phyloP scores from a whole-genome alignment of 768 basidiomycete species.

The Wakefieldia striispora region DNA sequence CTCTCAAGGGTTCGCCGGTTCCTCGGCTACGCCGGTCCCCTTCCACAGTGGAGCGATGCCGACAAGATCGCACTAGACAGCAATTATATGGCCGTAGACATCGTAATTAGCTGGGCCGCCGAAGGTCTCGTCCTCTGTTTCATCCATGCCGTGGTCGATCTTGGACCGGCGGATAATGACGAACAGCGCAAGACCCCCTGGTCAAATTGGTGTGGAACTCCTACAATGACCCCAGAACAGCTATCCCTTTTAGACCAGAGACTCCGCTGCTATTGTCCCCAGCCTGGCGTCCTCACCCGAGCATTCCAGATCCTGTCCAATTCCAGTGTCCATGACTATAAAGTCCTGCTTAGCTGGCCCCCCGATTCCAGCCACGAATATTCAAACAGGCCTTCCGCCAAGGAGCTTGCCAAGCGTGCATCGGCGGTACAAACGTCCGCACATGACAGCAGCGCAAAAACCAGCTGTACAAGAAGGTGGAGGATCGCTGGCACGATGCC shows the following conservation, averaged over 20 bases:
- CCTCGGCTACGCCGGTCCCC: constrained; percentile 64
- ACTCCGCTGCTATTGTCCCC: constrained; percentile 55
- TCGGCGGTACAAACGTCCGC: constrained; percentile 57
- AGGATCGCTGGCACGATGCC: constrained; percentile 67
- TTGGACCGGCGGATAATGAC: constrained; percentile 68
- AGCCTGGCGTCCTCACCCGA: constrained; percentile 49
- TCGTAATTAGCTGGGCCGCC: constrained; percentile 88
- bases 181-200: constrained; percentile 70
- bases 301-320: constrained; percentile 81
- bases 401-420: constrained; percentile 56
- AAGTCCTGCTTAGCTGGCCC: constrained; percentile 73
- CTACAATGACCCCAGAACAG: constrained; percentile 55
- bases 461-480: constrained; percentile 83
- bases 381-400: constrained; percentile 41
- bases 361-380: constrained; percentile 49
- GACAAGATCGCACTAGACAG: constrained; percentile 68
- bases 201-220: constrained; percentile 90
- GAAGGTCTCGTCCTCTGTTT: constrained; percentile 87
- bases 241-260: constrained; percentile 56
- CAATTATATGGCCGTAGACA: constrained; percentile 83
- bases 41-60: constrained; percentile 55
- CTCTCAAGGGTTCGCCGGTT: constrained; percentile 68
- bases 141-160: constrained; percentile 79
- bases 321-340: constrained; percentile 43
- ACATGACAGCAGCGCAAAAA: constrained; percentile 70